Conservation (phyloP, 2,329 filamentous ascomycete species). For the Alternaria triticina region DNA sequence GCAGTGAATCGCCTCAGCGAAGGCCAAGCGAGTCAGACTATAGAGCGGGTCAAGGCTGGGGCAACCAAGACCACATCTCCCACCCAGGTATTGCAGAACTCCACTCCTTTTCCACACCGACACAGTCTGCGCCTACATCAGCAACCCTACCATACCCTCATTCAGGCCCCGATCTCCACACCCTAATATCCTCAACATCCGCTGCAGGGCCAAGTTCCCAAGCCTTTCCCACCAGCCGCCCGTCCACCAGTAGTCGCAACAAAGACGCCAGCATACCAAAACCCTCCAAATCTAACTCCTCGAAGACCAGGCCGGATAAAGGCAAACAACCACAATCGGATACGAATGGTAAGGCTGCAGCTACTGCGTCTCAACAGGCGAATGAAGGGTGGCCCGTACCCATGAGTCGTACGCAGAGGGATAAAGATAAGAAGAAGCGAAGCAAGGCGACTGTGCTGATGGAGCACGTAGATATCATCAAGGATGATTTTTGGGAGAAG, state of each 20-base stretch:
- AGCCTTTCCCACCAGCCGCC: slow-evolving; percentile 7
- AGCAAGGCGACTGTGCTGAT: slow-evolving; percentile 81
- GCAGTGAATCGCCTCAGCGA: slow-evolving; percentile 2
- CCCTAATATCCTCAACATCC: neutral
- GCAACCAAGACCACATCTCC: neutral
- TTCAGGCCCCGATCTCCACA: slow-evolving; percentile 10
- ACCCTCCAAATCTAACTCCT: slow-evolving; percentile 1
- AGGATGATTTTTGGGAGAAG: slow-evolving; percentile 89
- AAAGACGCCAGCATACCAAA: neutral
- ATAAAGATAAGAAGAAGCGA: slow-evolving; percentile 81
- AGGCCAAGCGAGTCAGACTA: slow-evolving; percentile 20
- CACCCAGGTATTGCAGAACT: slow-evolving; percentile 31
- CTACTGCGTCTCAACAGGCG: slow-evolving; percentile 1
- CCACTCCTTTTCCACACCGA: slow-evolving; percentile 14
- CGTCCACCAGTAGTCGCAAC: slow-evolving; percentile 3
- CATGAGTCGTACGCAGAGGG: slow-evolving; percentile 78
- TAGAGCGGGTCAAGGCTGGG: slow-evolving; percentile 13
- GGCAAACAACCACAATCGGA: slow-evolving; percentile 12
- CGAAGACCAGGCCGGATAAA: neutral
- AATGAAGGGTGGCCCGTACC: slow-evolving; percentile 52
- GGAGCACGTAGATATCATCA: slow-evolving; percentile 92
- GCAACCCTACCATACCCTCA: slow-evolving; percentile 15
- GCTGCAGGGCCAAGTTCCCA: neutral
- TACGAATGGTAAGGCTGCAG: slow-evolving; percentile 20
- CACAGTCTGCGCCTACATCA: slow-evolving; percentile 31